Percentiles rank a stretch among this genome's conserved stretches.
phyloP scores from a whole-genome alignment of 2,329 filamentous ascomycete species.

The Myotisia sp. region DNA sequence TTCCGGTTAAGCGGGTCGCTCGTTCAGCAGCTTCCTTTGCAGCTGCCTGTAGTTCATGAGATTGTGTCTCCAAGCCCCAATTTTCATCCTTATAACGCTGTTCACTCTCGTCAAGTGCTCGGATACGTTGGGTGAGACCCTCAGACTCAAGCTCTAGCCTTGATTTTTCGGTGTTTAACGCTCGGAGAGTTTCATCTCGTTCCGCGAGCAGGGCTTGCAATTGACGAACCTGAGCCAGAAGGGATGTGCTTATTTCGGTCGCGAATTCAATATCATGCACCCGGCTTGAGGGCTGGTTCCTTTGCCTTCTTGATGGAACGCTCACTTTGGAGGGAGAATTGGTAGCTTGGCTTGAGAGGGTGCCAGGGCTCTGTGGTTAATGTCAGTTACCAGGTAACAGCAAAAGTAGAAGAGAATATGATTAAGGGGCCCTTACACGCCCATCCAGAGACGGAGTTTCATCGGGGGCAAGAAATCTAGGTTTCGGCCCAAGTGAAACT shows the following conservation, averaged over 20 bases:
- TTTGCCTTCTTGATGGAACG: constrained; percentile 72
- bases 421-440: constrained; percentile 25
- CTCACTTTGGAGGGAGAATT: constrained; percentile 79
- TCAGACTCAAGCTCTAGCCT: constrained; percentile 72
- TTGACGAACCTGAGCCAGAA: constrained; percentile 86
- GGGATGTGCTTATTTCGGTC: constrained; percentile 90
- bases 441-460: constrained; percentile 34
- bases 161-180: constrained; percentile 58
- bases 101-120: constrained; percentile 79
- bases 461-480: constrained; percentile 58
- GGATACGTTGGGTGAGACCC: constrained; percentile 62
- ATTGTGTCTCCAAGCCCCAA: constrained; percentile 86
- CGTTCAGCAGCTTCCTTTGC: constrained; percentile 65
- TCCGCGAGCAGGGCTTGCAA: constrained; percentile 73
- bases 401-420: background rate
- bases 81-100: constrained; percentile 97
- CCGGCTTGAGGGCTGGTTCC: constrained; percentile 76
- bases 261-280: constrained; percentile 96
- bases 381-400: constrained; percentile 38
- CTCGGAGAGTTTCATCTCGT: constrained; percentile 72
- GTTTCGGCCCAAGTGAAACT: constrained; percentile 72
- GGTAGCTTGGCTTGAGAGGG: constrained; percentile 71
- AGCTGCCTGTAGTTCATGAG: constrained; percentile 64
- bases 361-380: constrained; percentile 58
- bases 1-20: constrained; percentile 66